Conservation (phyloP, 441 rosid genomes). For the Breynia disticha region DNA sequence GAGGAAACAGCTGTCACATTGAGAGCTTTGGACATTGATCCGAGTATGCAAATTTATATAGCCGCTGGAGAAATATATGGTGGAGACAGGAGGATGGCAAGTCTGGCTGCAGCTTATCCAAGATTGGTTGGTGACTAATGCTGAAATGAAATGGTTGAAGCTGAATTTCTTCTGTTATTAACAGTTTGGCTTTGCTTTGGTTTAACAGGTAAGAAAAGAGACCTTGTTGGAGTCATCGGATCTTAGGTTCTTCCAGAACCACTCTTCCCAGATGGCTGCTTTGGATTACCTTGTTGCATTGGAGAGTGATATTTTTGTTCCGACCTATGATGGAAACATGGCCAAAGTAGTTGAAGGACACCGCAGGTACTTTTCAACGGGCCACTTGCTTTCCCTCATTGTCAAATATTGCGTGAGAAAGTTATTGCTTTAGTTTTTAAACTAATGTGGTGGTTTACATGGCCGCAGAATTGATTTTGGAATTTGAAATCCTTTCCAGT, state of each 20-base stretch:
- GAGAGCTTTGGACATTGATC: conserved; percentile 71
- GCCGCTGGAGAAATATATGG: conserved; percentile 95
- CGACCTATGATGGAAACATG: conserved; percentile 94
- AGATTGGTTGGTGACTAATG: conserved; percentile 48
- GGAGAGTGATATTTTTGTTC: conserved; percentile 87
- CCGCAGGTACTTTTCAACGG: conserved; percentile 48
- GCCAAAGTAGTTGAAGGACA: conserved; percentile 97
- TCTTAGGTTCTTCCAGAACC: conserved; percentile 74
- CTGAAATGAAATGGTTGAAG: conserved; percentile 8
- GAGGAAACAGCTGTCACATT: conserved; percentile 85
- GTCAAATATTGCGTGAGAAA: neutral
- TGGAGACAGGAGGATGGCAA: conserved; percentile 66
- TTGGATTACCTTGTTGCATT: conserved; percentile 81
- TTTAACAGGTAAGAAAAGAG: conserved; percentile 77
- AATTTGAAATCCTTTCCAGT: conserved; percentile 9
- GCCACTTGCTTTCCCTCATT: neutral
- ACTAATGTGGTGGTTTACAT: conserved; percentile 9
- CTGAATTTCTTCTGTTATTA: neutral
- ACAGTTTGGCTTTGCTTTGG: conserved; percentile 8
- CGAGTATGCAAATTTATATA: conserved; percentile 62
- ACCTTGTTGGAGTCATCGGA: conserved; percentile 66
- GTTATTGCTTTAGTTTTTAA: neutral
- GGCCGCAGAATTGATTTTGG: conserved; percentile 16
- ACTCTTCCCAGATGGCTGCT: conserved; percentile 96
- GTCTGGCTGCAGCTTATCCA: conserved; percentile 58